Evolutionary conservation across 495 filamentous ascomycete genomes (phyloP).

Genomic region (Glonium stellatum): DNA sequence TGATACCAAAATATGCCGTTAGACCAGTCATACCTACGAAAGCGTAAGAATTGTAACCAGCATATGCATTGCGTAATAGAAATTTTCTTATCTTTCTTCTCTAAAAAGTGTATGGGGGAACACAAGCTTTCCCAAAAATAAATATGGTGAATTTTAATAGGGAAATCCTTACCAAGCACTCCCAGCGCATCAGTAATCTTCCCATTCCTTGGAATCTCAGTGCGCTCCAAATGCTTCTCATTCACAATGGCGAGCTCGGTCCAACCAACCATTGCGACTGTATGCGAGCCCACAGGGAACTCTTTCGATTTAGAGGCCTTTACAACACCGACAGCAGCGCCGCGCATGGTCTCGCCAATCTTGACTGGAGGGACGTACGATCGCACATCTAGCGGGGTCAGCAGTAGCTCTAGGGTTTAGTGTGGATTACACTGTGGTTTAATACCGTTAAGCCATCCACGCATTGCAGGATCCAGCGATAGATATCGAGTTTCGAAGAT

Average conservation of each 20-base stretch:
- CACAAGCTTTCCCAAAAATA: no score
- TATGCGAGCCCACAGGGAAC: constrained; percentile 48
- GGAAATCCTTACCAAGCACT: constrained; percentile 38
- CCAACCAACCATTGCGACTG: constrained; percentile 51
- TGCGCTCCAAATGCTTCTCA: constrained; percentile 41
- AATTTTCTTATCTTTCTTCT: no score
- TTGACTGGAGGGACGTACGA: constrained; percentile 64
- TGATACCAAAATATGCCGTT: constrained; percentile 63
- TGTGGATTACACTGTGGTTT: no score
- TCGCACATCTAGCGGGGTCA: constrained; percentile 37
- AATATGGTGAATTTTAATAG: no score
- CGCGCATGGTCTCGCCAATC: constrained; percentile 63
- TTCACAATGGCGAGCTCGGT: constrained; percentile 52
- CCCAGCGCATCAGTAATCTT: constrained; percentile 54
- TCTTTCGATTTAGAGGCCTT: constrained; percentile 40
- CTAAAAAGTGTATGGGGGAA: no score
- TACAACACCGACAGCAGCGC: constrained; percentile 48
- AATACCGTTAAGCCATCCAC: constrained; percentile 56
- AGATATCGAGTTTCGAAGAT: constrained; percentile 63
- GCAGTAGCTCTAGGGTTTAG: background rate
- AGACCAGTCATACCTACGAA: constrained; percentile 44
- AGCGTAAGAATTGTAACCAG: background rate
- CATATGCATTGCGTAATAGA: no score
- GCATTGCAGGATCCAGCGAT: constrained; percentile 77
- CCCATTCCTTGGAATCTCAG: constrained; percentile 43